Evolutionary conservation across 768 basidiomycete genomes (phyloP).

Genomic region (Termitomyces heimii): DNA sequence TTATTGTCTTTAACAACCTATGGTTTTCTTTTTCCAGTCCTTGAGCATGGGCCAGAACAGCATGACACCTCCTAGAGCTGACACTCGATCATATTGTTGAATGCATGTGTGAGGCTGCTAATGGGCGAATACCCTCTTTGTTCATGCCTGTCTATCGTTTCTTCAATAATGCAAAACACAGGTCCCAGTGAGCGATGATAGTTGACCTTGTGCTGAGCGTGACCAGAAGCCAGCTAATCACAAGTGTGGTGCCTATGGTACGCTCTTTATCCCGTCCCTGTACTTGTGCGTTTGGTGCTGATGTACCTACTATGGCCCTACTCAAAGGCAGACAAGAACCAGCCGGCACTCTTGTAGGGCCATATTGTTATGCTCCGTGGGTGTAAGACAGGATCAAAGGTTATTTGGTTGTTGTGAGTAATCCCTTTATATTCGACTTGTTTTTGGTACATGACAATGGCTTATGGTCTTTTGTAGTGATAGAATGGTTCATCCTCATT

Average conservation of each 20-base stretch:
- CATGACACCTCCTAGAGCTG: too few species aligned
- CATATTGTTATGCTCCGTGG: conserved; percentile 88
- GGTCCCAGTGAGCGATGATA: conserved; percentile 71
- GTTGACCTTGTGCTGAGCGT: conserved; percentile 81
- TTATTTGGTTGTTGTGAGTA: conserved; percentile 80
- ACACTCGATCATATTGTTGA: conserved; percentile 69
- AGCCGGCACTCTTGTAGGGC: conserved; percentile 72
- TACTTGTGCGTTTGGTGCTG: neutral
- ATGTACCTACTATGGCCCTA: neutral
- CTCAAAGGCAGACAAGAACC: conserved; percentile 78
- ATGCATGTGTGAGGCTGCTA: conserved; percentile 82
- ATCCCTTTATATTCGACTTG: neutral
- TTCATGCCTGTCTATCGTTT: neutral
- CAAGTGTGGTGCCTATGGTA: conserved; percentile 73
- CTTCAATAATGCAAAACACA: conserved; percentile 4
- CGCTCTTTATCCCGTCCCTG: conserved; percentile 14
- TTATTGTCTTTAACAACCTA: too few species aligned
- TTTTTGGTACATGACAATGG: neutral
- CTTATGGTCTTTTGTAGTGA: neutral
- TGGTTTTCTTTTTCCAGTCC: conserved; percentile 36
- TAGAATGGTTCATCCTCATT: neutral
- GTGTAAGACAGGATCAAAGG: conserved; percentile 87
- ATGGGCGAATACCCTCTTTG: conserved; percentile 44
- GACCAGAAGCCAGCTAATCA: conserved; percentile 82
- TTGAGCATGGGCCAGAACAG: conserved; percentile 77